Evolutionary conservation across 169 alveolate species (phyloP), one percentile per base, ranked within the genome.

Genomic region (Eimeria falciformis): DNA sequence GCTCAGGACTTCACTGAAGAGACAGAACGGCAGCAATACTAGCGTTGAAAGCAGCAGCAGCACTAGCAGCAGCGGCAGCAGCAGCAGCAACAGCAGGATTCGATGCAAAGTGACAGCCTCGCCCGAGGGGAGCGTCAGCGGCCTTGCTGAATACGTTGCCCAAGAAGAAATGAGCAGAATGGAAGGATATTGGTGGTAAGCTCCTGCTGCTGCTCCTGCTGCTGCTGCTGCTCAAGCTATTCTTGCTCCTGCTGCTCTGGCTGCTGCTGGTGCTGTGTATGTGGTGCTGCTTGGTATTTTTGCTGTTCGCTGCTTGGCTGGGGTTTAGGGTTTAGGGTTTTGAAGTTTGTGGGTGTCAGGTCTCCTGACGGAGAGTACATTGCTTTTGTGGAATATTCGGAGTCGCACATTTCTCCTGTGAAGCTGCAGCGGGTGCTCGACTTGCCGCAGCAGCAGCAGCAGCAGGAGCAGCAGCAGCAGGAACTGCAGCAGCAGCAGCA

Each of bases 171-270:
- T 86, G 92, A 43, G 9, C 58, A 68, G 92, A 18, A 69, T 29
- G 79, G 69, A 50, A 29, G 92, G 92, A n/a, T 86, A 86, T 75
- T 86, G 92, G 92, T 86, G 92, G 92, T 86, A 65, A 65, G 92
- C 9, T 37, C 62, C 45, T 68, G 50, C 79, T 68, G 79, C 29
- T 71, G 83, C 83, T 71, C 47, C 83, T 18, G 56, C 55, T 29
- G 58, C 56, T 71, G 83, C 33, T 23, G 58, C 58, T 50, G 78
- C 5, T 66, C 47, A n/a, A 3, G 18, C 33, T n/a, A n/a, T 25
- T 0, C 45, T 5, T 66, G 78, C 14, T 66, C 12, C 18, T n/a
- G 78, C 47, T 33, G 2, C 45, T 5, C 11, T 58, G 33, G 58
- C 58, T 50, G 58, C 58, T 50, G 58, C 58, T 50, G 21, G 58